Conservation (phyloP, 2,329 filamentous ascomycete species). For the Fusarium subtropicale region DNA sequence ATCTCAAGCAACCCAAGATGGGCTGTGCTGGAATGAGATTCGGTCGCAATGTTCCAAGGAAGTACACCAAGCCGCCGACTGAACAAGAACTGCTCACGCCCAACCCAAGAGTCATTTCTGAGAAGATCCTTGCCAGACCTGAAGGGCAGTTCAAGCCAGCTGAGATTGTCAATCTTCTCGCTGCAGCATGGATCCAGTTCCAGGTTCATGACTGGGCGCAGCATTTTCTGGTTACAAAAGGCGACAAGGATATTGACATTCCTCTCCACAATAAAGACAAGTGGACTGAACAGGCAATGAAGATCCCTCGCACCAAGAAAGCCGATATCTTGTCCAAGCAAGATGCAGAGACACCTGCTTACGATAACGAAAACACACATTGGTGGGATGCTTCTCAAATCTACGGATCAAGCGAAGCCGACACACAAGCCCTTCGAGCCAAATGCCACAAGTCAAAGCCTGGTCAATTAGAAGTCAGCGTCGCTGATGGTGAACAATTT, state of each 20-base stretch:
- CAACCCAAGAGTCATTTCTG: constrained; percentile 8
- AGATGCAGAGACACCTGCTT: constrained; percentile 13
- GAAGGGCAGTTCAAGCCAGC: constrained; percentile 33
- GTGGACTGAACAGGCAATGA: constrained; percentile 18
- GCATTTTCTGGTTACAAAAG: neutral
- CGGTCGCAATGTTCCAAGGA: constrained; percentile 24
- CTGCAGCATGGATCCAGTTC: constrained; percentile 32
- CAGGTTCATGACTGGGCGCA: constrained; percentile 31
- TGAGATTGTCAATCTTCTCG: constrained; percentile 26
- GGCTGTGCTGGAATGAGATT: constrained; percentile 27
- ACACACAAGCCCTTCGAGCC: constrained; percentile 3
- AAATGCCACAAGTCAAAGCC: constrained; percentile 9
- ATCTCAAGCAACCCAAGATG: constrained; percentile 24
- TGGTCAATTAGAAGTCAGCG: neutral
- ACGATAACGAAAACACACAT: constrained; percentile 26
- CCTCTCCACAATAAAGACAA: constrained; percentile 6
- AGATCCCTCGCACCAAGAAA: constrained; percentile 10
- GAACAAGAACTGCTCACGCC: constrained; percentile 17
- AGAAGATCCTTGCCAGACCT: constrained; percentile 20
- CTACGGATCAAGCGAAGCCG: constrained; percentile 23
- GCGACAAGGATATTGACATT: constrained; percentile 6
- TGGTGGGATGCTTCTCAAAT: constrained; percentile 35
- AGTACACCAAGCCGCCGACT: constrained; percentile 2
- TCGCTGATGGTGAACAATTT: constrained; percentile 12
- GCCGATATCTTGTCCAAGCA: neutral